These are phyloP conservation scores for Torulaspora franciscae DNA, from an alignment of 805 yeast species.

Conservation along the genomic window DNA sequence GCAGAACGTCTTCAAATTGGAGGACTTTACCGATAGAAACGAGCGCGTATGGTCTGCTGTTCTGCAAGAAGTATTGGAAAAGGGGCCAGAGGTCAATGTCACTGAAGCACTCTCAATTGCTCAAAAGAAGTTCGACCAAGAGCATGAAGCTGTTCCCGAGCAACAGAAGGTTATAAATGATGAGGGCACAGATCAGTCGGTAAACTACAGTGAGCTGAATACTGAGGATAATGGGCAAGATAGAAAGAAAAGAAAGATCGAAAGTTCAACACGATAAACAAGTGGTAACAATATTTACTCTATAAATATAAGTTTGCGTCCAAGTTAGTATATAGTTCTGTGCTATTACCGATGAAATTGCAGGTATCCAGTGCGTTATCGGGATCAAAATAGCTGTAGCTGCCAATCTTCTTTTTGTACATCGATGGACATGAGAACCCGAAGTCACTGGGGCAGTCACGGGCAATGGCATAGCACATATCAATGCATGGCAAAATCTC, in stretches of 20 bases:
- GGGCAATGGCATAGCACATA: slow-evolving; percentile 69
- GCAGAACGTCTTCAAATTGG: slow-evolving; percentile 59
- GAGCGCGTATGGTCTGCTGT: slow-evolving; percentile 70
- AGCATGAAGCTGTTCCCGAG: background rate
- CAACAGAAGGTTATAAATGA: slow-evolving; percentile 6
- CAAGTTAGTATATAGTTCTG: slow-evolving; percentile 11
- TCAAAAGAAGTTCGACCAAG: slow-evolving; percentile 20
- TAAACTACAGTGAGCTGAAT: background rate
- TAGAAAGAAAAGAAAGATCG: slow-evolving; percentile 15
- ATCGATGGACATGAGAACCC: slow-evolving; percentile 69
- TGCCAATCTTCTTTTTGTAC: slow-evolving; percentile 16
- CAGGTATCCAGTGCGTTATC: slow-evolving; percentile 36
- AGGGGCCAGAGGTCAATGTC: slow-evolving; percentile 41
- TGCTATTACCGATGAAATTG: slow-evolving; percentile 38
- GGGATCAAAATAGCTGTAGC: slow-evolving; percentile 30
- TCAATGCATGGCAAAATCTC: slow-evolving; percentile 86
- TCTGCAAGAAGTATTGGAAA: slow-evolving; percentile 48
- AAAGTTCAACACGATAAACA: slow-evolving; percentile 6
- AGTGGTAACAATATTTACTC: background rate
- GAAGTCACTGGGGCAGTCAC: slow-evolving; percentile 77
- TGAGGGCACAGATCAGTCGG: background rate
- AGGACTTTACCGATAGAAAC: slow-evolving; percentile 56
- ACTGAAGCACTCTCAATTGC: slow-evolving; percentile 37
- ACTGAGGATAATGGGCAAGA: slow-evolving; percentile 1
- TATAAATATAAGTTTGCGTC: background rate